Percentiles rank a stretch among this genome's conserved stretches.
These are phyloP conservation scores for Massariosphaeria phaeospora DNA, from an alignment of 495 filamentous ascomycete genomes.

Conservation along the genomic window DNA sequence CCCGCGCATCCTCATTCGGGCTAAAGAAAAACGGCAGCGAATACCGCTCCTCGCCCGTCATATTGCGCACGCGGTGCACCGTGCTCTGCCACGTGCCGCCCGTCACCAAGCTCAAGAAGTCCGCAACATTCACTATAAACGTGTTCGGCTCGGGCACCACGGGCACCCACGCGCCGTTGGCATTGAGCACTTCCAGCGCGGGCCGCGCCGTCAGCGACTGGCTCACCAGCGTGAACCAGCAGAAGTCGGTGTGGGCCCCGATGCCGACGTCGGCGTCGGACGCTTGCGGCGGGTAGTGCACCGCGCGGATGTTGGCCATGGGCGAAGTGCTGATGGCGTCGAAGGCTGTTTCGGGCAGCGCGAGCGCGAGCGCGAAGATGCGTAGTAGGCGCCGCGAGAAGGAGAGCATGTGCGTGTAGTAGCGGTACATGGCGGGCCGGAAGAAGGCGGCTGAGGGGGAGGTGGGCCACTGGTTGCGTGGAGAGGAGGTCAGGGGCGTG, in stretches of 20 bases:
- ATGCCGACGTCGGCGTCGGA: slow-evolving; percentile 14
- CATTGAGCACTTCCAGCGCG: slow-evolving; percentile 48
- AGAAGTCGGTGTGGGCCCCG: slow-evolving; percentile 31
- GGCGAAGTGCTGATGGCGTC: slow-evolving; percentile 8
- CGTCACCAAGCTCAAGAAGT: slow-evolving; percentile 19
- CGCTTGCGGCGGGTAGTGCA: slow-evolving; percentile 22
- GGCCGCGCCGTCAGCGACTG: slow-evolving; percentile 39
- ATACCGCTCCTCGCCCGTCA: slow-evolving; percentile 25
- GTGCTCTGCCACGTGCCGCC: slow-evolving; percentile 17
- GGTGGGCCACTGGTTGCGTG: slow-evolving; percentile 22
- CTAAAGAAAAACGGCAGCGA: slow-evolving; percentile 22
- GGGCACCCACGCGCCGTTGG: slow-evolving; percentile 48
- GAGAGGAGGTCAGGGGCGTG: slow-evolving; percentile 2
- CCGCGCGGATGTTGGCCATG: slow-evolving; percentile 18
- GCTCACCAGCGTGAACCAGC: slow-evolving; percentile 27
- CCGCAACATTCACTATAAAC: slow-evolving; percentile 22
- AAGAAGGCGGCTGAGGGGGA: slow-evolving; percentile 5
- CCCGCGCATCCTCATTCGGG: slow-evolving; percentile 13
- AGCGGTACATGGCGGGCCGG: slow-evolving; percentile 21
- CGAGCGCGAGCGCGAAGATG: slow-evolving; percentile 22
- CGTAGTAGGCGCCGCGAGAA: slow-evolving; percentile 13
- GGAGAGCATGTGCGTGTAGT: slow-evolving; percentile 13
- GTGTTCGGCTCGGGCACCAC: slow-evolving; percentile 43
- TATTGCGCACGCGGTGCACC: slow-evolving; percentile 20
- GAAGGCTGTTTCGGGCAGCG: slow-evolving; percentile 16